Percentiles rank a stretch among this genome's conserved stretches.
Conservation (phyloP, 2,329 filamentous ascomycete species). For the Colletotrichum gloeosporioides region DNA sequence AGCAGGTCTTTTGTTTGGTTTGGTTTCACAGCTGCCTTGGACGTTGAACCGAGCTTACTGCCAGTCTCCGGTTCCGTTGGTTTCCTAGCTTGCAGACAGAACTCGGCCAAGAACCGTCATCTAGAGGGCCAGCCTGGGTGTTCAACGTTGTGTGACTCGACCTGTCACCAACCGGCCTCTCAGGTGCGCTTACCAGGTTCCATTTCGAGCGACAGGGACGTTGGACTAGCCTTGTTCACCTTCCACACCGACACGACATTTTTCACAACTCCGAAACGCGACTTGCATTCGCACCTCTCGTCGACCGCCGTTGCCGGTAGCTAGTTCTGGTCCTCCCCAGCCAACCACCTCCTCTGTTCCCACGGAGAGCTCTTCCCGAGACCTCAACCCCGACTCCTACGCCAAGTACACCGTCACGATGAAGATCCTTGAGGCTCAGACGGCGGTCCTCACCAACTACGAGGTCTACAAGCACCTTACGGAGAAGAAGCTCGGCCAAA, state of each 20-base stretch:
- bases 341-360: neutral
- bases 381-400: neutral
- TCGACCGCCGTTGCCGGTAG: neutral
- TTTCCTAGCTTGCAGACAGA: neutral
- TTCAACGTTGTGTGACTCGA: constrained; percentile 8
- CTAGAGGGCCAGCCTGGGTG: neutral
- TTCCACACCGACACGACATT: constrained; percentile 14
- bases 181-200: neutral
- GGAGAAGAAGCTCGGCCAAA: constrained; percentile 56
- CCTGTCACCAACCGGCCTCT: constrained; percentile 2
- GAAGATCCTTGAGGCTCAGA: constrained; percentile 76
- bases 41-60: neutral
- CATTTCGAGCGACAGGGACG: neutral
- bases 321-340: neutral
- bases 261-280: constrained; percentile 1
- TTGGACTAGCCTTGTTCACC: constrained; percentile 6
- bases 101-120: neutral
- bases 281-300: neutral
- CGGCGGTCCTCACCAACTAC: constrained; percentile 73
- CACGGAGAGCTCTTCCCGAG: neutral
- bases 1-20: neutral
- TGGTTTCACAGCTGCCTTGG: neutral
- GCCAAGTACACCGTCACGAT: constrained; percentile 39
- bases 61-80: neutral
- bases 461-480: constrained; percentile 73